Conservation (phyloP, 2,329 filamentous ascomycete species). For the Fusarium sp. region DNA sequence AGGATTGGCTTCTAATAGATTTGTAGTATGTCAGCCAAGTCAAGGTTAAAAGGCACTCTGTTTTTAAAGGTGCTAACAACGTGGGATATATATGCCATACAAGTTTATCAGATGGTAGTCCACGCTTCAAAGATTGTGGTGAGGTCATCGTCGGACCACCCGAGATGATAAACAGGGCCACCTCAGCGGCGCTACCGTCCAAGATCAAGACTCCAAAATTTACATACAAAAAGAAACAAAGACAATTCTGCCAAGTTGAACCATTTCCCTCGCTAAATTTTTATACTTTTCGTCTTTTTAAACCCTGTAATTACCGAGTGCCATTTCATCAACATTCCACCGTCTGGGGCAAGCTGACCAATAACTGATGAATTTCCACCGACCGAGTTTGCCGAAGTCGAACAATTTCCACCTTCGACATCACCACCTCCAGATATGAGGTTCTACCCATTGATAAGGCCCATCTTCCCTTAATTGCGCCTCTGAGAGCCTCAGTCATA, state of each 20-base stretch:
- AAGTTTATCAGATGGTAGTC: background rate
- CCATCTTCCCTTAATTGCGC: background rate
- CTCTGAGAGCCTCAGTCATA: background rate
- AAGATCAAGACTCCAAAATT: background rate
- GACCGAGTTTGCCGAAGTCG: background rate
- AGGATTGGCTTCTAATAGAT: too few species aligned
- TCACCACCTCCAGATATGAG: background rate
- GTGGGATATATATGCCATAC: too few species aligned
- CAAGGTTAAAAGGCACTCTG: too few species aligned
- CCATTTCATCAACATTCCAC: background rate
- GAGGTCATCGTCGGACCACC: background rate
- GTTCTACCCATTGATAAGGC: background rate
- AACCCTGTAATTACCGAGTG: background rate
- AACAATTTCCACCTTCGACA: background rate
- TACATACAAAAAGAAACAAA: background rate
- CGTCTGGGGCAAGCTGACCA: background rate
- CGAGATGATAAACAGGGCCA: background rate
- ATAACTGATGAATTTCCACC: background rate
- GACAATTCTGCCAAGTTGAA: background rate
- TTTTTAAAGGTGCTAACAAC: too few species aligned
- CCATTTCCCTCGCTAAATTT: background rate
- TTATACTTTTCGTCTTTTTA: background rate
- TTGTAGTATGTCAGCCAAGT: too few species aligned
- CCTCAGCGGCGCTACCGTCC: background rate
- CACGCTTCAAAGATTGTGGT: background rate